Evolutionary conservation across 495 filamentous ascomycete genomes (phyloP).

Genomic region (Patellaria atrata): DNA sequence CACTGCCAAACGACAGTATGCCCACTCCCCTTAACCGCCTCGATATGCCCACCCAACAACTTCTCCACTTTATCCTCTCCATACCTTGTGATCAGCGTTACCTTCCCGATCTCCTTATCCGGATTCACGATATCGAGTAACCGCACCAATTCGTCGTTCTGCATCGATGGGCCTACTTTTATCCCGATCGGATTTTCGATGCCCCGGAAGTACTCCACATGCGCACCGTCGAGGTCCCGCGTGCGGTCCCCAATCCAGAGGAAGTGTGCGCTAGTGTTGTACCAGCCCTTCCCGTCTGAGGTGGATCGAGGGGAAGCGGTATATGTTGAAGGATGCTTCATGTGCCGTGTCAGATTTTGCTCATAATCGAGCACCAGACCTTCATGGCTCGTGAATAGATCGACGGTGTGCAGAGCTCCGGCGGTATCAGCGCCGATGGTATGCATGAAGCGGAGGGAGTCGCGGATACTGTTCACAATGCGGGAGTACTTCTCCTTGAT

Average conservation of each 20-base stretch:
- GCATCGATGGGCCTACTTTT: conserved; percentile 83
- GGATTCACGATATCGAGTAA: conserved; percentile 82
- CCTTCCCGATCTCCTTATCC: conserved; percentile 63
- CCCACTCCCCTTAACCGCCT: conserved; percentile 60
- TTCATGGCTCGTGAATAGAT: conserved; percentile 91
- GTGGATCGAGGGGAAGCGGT: conserved; percentile 3
- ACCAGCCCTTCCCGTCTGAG: conserved; percentile 41
- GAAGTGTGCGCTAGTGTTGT: conserved; percentile 84
- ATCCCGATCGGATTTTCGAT: conserved; percentile 91
- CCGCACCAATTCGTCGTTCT: conserved; percentile 50
- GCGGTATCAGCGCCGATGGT: conserved; percentile 83
- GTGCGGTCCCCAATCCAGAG: conserved; percentile 97
- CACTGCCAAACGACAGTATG: conserved; percentile 90
- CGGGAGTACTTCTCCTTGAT: conserved; percentile 72
- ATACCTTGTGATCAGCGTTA: conserved; percentile 92
- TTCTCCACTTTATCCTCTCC: conserved; percentile 56
- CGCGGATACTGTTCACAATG: conserved; percentile 74
- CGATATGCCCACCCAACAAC: conserved; percentile 69
- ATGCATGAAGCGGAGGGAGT: conserved; percentile 87
- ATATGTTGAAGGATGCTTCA: conserved; percentile 44
- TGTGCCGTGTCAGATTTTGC: conserved; percentile 60
- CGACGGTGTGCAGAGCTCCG: conserved; percentile 79
- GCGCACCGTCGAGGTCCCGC: conserved; percentile 76
- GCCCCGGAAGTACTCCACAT: conserved; percentile 95
- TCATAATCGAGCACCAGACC: conserved; percentile 92